Base-by-base conservation (phyloP, 164 flowering plant species). In the Nymphaea colorata region DNA sequence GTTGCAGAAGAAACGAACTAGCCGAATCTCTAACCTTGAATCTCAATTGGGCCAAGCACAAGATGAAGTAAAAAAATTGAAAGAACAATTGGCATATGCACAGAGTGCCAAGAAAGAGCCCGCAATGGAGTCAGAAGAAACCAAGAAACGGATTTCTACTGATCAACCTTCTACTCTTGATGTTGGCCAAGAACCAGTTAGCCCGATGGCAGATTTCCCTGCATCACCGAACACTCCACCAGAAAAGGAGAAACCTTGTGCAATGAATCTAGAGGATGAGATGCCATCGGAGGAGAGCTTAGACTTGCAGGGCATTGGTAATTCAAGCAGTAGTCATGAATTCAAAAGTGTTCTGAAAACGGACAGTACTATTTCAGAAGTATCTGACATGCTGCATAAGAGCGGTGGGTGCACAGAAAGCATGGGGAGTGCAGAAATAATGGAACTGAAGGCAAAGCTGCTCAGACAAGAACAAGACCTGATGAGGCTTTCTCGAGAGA, bases 21-120 rank as follows among this genome's bases (percentile, higher is more conserved):
- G 84, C 11, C 90, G 93, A 43, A 77, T 93, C 69, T 78, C 93
- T 1, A 89, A 86, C 69, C 77, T 90, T 66, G 95, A 93, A 69
- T 76, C 88, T 68, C 98, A 90, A 67, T 86, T 93, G 43, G 86
- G 85, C 60, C 90, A 85, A 67, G 93, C 95, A 15, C 96, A 86
- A 67, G 81, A 78, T 12, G 96, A 93, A 79, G 83, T 93, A 47
- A 88, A 87, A 82, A 68, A 66, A 68, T 78, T 93, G 47, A 90
- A 93, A 77, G 76, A 77, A 5, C 95, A 87, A 75, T 74, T 93
- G 62, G 83, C 83, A 66, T 80, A 86, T 44, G 86, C 93, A 5
- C 93, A 88, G 70, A 83, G 85, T 67, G 91, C 90, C 42, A 90
- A 87, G 82, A 86, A 75, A 68, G 82, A 83, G 72, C 92, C 84